These are phyloP conservation scores for Lithospermum erythrorhizon DNA, from an alignment of 257 asterid genomes.

Conservation along the genomic window DNA sequence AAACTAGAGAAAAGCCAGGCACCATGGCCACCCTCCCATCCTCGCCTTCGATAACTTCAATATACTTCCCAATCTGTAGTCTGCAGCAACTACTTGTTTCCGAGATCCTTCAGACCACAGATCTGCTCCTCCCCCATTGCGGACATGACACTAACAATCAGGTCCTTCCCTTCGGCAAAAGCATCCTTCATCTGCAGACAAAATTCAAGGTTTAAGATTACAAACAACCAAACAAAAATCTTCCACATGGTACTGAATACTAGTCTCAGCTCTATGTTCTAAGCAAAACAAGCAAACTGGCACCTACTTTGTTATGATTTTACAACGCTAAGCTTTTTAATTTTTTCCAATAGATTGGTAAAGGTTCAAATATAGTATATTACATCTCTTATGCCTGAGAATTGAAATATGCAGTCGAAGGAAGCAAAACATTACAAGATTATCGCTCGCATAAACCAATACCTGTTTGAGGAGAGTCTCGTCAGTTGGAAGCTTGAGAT, in stretches of 20 bases:
- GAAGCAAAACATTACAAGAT: neutral
- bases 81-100: neutral
- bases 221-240: neutral
- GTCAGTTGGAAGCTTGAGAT: conserved; percentile 68
- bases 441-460: neutral
- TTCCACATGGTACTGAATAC: neutral
- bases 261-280: neutral
- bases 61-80: too few species aligned
- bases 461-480: conserved; percentile 61
- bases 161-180: conserved; percentile 4
- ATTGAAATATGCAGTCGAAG: neutral
- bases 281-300: neutral
- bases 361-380: too few species aligned
- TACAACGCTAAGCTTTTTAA: neutral
- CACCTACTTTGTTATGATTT: neutral
- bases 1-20: neutral
- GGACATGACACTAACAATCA: conserved; percentile 4
- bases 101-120: conserved; percentile 1
- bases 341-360: too few species aligned
- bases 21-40: neutral
- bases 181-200: neutral
- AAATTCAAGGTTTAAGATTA: neutral
- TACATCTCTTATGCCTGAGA: neutral
- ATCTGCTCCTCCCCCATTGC: neutral
- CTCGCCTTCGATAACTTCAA: neutral